Evolutionary conservation across 2,329 filamentous ascomycete species (phyloP).

Genomic region (Exophiala xenobiotica): DNA sequence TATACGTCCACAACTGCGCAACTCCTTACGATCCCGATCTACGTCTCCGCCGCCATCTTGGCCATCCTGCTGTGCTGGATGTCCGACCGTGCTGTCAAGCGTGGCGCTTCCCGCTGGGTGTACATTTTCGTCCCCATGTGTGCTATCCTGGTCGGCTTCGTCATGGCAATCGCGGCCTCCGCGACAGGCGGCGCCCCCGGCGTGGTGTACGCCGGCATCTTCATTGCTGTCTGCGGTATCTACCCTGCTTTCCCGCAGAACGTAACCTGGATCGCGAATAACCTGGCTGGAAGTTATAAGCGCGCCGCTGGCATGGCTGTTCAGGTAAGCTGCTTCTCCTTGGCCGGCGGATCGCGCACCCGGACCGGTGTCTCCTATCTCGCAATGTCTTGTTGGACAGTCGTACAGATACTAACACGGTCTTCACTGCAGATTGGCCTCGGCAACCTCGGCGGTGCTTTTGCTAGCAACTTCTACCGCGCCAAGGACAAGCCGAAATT

Average conservation of each 20-base stretch:
- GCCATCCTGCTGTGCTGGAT: conserved; percentile 51
- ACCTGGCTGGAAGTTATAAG: conserved; percentile 57
- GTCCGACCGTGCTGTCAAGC: conserved; percentile 56
- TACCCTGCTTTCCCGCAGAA: conserved; percentile 47
- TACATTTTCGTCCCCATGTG: conserved; percentile 57
- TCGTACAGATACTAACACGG: too few species aligned
- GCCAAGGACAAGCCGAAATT: conserved; percentile 50
- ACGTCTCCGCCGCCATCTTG: conserved; percentile 41
- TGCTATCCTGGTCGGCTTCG: conserved; percentile 57
- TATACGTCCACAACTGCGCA: conserved; percentile 42
- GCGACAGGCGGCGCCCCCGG: conserved; percentile 38
- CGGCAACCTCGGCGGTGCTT: conserved; percentile 44
- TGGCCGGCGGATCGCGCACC: too few species aligned
- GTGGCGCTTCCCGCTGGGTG: conserved; percentile 39
- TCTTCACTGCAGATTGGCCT: conserved; percentile 64
- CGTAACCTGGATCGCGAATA: conserved; percentile 59
- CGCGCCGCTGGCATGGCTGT: conserved; percentile 61
- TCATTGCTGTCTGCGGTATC: conserved; percentile 48
- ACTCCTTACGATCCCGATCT: conserved; percentile 43
- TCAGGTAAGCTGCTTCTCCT: neutral
- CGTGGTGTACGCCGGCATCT: conserved; percentile 50
- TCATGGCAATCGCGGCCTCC: conserved; percentile 47
- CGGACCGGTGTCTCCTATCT: too few species aligned
- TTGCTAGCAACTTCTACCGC: conserved; percentile 72
- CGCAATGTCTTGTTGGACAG: too few species aligned